These are phyloP conservation scores for Basidioascus undulatus DNA, from an alignment of 768 basidiomycete genomes.

Conservation along the genomic window DNA sequence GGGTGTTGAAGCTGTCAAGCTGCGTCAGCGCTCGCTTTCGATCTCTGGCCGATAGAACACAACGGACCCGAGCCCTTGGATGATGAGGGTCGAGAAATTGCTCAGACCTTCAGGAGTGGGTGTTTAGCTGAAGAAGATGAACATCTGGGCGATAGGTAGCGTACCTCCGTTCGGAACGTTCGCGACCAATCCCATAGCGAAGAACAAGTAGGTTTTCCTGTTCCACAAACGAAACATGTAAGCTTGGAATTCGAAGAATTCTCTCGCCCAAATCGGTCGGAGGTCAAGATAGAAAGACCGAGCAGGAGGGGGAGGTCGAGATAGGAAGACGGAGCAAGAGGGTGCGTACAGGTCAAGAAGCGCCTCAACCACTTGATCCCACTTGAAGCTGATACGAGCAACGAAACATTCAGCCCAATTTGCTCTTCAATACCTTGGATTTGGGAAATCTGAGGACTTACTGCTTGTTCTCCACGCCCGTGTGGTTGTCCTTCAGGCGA, in stretches of 20 bases:
- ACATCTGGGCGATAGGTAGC: constrained; percentile 5
- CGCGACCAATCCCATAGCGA: constrained; percentile 15
- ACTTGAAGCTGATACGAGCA: constrained; percentile 15
- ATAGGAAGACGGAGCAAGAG: no score
- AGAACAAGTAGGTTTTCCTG: constrained; percentile 19
- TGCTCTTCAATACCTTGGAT: no score
- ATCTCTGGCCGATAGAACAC: constrained; percentile 1
- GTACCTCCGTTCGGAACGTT: constrained; percentile 17
- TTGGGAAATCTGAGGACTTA: no score
- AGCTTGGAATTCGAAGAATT: no score
- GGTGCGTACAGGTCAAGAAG: constrained; percentile 16
- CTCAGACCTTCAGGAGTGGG: constrained; percentile 11
- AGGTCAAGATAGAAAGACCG: no score
- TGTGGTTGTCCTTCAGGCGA: no score
- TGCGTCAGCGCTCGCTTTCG: no score
- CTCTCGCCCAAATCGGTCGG: no score
- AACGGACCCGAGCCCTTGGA: constrained; percentile 17
- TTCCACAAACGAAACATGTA: no score
- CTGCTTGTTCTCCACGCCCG: no score
- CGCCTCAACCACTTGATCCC: constrained; percentile 17
- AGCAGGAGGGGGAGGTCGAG: no score
- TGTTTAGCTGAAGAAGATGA: not conserved
- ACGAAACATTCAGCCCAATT: no score
- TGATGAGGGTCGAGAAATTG: constrained; percentile 17
- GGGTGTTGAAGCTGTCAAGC: not conserved